A percentile compares a stretch with the other conserved stretches of the same genome.
Conservation (phyloP, 2,329 filamentous ascomycete species). For the Tricladium varicosporioides region DNA sequence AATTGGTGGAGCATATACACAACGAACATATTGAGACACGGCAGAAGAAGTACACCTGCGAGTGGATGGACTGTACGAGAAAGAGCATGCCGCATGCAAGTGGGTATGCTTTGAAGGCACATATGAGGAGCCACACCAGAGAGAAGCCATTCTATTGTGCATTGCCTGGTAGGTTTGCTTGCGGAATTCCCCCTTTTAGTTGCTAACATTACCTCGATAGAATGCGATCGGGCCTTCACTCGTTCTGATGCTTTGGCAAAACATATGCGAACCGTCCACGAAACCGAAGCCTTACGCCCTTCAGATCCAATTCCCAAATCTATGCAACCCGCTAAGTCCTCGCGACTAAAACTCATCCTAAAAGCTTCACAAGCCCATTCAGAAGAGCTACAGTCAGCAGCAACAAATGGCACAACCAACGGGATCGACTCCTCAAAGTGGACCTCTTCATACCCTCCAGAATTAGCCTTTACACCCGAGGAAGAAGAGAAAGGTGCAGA, state of each 20-base stretch:
- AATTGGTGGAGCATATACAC: constrained; percentile 79
- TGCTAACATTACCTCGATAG: constrained; percentile 43
- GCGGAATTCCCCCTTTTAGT: neutral
- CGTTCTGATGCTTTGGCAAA: constrained; percentile 94
- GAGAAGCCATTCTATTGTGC: constrained; percentile 99
- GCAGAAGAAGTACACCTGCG: constrained; percentile 97
- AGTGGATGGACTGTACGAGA: constrained; percentile 86
- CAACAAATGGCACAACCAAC: constrained; percentile 42
- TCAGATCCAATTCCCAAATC: constrained; percentile 72
- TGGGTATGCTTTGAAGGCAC: constrained; percentile 91
- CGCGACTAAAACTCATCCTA: constrained; percentile 59
- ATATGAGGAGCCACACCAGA: constrained; percentile 96
- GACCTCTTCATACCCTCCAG: constrained; percentile 35
- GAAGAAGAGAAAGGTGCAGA: constrained; percentile 64
- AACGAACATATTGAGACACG: constrained; percentile 90
- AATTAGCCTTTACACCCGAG: constrained; percentile 59
- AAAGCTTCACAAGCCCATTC: constrained; percentile 53
- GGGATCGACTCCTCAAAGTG: constrained; percentile 30
- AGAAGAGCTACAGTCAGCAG: constrained; percentile 52
- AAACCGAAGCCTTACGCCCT: constrained; percentile 88
- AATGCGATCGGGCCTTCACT: constrained; percentile 96
- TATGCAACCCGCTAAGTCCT: constrained; percentile 47
- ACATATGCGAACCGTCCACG: constrained; percentile 98
- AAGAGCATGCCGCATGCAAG: constrained; percentile 93
- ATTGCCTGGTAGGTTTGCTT: constrained; percentile 67